Evolutionary conservation across 148 eudicot species (phyloP).

Genomic region (Linanthus parryae): DNA sequence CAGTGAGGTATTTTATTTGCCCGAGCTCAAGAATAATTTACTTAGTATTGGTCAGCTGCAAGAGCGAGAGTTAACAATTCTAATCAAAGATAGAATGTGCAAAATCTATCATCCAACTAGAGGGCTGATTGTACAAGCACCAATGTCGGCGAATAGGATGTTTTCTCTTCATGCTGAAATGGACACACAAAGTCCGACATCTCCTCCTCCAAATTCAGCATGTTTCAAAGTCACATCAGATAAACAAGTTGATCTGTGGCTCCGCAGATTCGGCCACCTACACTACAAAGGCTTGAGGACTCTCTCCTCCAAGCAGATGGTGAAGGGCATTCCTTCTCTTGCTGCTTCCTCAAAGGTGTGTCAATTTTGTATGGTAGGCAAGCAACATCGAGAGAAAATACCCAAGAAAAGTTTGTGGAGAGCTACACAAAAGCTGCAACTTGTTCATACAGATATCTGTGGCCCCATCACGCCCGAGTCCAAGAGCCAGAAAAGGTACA

Average conservation of each 20-base stretch:
- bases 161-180: background rate
- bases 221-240: background rate
- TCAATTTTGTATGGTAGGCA: background rate
- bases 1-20: background rate
- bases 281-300: background rate
- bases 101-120: background rate
- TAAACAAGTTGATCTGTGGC: background rate
- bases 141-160: background rate
- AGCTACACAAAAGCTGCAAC: background rate
- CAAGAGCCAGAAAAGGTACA: background rate
- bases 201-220: too few species aligned
- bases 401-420: background rate
- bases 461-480: background rate
- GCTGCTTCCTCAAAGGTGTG: background rate
- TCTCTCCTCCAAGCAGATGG: background rate
- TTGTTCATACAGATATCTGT: background rate
- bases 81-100: background rate
- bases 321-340: background rate
- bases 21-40: background rate
- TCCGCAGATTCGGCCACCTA: background rate
- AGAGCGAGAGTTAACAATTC: background rate
- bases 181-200: background rate
- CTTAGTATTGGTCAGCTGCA: slow-evolving; percentile 2
- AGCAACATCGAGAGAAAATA: background rate
- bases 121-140: background rate